These are phyloP conservation scores for Penicillium sp. DNA, from an alignment of 2,329 filamentous ascomycete species.

Conservation along the genomic window DNA sequence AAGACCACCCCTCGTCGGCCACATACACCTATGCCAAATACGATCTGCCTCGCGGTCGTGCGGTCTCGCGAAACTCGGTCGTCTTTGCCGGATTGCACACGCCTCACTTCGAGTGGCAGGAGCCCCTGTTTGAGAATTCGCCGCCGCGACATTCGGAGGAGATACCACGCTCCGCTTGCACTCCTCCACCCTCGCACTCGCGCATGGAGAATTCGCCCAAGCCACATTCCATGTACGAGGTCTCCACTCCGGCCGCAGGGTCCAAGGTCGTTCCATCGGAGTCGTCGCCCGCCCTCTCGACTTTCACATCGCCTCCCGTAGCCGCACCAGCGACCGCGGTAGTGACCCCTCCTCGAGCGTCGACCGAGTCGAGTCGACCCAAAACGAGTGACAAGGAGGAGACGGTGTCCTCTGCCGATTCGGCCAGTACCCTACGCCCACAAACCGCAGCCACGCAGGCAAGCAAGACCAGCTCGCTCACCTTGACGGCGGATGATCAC, in stretches of 20 bases:
- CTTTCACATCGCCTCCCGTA: slow-evolving; percentile 9
- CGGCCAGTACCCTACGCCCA: slow-evolving; percentile 58
- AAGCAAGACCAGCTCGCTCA: slow-evolving; percentile 22
- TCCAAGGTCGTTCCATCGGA: not conserved
- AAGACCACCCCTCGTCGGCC: slow-evolving; percentile 36
- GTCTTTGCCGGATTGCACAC: slow-evolving; percentile 52
- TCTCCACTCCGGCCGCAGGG: slow-evolving; percentile 14
- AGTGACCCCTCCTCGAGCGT: slow-evolving; percentile 9
- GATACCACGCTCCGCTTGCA: slow-evolving; percentile 19
- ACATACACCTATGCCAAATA: slow-evolving; percentile 88
- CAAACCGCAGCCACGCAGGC: slow-evolving; percentile 27
- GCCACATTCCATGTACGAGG: slow-evolving; percentile 25
- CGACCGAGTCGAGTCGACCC: slow-evolving; percentile 9
- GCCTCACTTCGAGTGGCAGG: slow-evolving; percentile 60
- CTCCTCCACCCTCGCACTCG: slow-evolving; percentile 28
- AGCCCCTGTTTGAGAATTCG: slow-evolving; percentile 43
- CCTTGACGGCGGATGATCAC: slow-evolving; percentile 65
- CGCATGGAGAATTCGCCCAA: slow-evolving; percentile 21
- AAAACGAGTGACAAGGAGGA: slow-evolving; percentile 29
- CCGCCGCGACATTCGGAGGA: slow-evolving; percentile 27
- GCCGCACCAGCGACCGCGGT: slow-evolving; percentile 5
- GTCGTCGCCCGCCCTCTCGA: slow-evolving; percentile 8
- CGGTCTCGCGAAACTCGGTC: slow-evolving; percentile 62
- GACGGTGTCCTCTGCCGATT: slow-evolving; percentile 51
- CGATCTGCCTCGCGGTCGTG: slow-evolving; percentile 73